A percentile compares a stretch with the other conserved stretches of the same genome.
Evolutionary conservation across 164 flowering plant species (phyloP).

Genomic region (Stephania cephalantha): DNA sequence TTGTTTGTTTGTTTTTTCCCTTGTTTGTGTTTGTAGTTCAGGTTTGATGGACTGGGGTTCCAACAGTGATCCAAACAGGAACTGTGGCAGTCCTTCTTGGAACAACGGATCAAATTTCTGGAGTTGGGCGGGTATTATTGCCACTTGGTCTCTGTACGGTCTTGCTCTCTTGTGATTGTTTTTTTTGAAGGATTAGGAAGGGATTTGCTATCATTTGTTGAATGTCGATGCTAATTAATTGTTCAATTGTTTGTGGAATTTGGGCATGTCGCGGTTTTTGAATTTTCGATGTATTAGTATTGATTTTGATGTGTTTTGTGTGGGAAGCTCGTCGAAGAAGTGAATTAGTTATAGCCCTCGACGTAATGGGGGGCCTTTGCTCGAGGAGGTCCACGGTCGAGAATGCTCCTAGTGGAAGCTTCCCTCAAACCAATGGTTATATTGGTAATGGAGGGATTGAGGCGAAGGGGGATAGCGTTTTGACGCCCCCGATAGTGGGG

Average conservation of each 20-base stretch:
- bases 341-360: constrained; percentile 11
- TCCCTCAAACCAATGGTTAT: constrained; percentile 43
- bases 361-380: constrained; percentile 80
- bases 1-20: neutral
- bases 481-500: constrained; percentile 22
- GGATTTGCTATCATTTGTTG: neutral
- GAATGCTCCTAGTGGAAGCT: constrained; percentile 40
- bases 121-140: constrained; percentile 20
- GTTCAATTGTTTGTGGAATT: neutral
- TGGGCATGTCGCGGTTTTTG: neutral
- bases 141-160: constrained; percentile 9
- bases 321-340: constrained; percentile 14
- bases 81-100: constrained; percentile 11
- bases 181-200: constrained; percentile 9
- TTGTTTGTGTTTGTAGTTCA: constrained; percentile 9
- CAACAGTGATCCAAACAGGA: constrained; percentile 5
- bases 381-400: constrained; percentile 62
- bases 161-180: constrained; percentile 1
- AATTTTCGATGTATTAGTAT: neutral
- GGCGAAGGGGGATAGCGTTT: constrained; percentile 19
- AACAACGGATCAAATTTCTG: constrained; percentile 15
- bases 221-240: neutral
- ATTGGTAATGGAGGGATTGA: constrained; percentile 21
- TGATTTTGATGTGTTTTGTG: constrained; percentile 7
- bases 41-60: constrained; percentile 20